A percentile compares a stretch with the other conserved stretches of the same genome.
Conservation (phyloP, 2,329 filamentous ascomycete genomes). For the Triangularia verruculosa region DNA sequence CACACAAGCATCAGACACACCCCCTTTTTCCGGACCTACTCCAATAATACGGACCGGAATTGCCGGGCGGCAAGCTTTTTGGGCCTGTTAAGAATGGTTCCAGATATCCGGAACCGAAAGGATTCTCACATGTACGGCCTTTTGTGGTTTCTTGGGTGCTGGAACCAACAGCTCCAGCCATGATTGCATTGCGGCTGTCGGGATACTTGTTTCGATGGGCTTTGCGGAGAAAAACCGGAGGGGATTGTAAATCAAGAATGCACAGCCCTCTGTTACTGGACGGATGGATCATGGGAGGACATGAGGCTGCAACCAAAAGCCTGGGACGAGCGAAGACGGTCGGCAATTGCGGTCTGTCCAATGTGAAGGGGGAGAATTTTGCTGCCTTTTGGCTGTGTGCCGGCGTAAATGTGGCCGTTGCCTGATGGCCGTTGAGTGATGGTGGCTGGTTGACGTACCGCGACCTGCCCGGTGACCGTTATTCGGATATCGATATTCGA, state of each 20-base stretch:
- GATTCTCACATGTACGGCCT: not conserved
- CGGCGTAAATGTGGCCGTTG: not conserved
- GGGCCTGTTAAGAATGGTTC: not conserved
- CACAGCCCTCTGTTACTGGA: not conserved
- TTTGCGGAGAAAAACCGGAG: not conserved
- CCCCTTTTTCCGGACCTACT: not conserved
- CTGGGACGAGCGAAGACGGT: not conserved
- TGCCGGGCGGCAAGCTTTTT: not conserved
- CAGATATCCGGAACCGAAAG: not conserved
- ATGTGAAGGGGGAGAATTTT: not conserved
- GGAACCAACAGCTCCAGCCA: not conserved
- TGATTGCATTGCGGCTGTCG: not conserved
- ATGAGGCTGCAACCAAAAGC: not conserved
- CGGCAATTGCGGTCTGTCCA: not conserved
- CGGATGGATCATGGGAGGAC: not conserved
- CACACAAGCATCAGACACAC: not conserved
- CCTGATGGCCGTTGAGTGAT: not conserved
- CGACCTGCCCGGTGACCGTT: not conserved
- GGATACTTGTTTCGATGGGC: not conserved
- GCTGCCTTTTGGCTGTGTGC: not conserved
- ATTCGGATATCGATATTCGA: not conserved
- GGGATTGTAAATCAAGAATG: not conserved
- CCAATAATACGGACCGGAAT: not conserved
- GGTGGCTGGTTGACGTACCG: not conserved
- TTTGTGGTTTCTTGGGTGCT: not conserved